Evolutionary conservation across 148 eudicot genomes (phyloP), one percentile per base, ranked within the genome.

Genomic region (Chenopodium formosanum): DNA sequence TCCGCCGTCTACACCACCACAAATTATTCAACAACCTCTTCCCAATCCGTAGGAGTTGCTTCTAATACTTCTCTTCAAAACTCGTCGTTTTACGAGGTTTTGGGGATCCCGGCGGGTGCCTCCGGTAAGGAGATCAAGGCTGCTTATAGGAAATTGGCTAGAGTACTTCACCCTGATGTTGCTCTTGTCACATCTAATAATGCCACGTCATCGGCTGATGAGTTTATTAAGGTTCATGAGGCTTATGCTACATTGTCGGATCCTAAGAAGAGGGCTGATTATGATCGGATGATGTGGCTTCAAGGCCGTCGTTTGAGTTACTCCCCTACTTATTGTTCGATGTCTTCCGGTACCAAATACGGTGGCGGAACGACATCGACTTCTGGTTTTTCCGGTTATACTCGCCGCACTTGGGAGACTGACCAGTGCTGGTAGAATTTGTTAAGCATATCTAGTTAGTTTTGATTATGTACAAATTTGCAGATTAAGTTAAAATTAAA

Each of bases 371-470:
- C 85, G 53, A 62, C 83, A 71, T 25, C 86, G 78, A 47, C 11
- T 73, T 48, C 72, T 9, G 62, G 84, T 9, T 77, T 70, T 77
- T 77, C 79, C 14, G 85, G 89, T 23, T 81, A 79, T 44, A 53
- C 79, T 4, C 70, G 88, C 40, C 84, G 92, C 58, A 85, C 62
- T 12, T 92, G 95, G 95, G 93, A 92, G 82, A 92, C 93, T 22
- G 95, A 92, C 50, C 95, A 92, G 82, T 92, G 95, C 81, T 92
- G 95, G 95, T 92, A 90, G 89, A 60, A 1, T 27, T 27, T 56
- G 4, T 56, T 11, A 73, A 44, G 22, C 20, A 14, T 34, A 0
- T 2, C 62, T 56, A 12, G 17, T 56, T 56, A 56, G 22, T 56
- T 56, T 50, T 50, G 14, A 2, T 50, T 50, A 2, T 50, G 53